Base-by-base conservation (phyloP, 129 eudicot species). In the Smallanthus sonchifolius region DNA sequence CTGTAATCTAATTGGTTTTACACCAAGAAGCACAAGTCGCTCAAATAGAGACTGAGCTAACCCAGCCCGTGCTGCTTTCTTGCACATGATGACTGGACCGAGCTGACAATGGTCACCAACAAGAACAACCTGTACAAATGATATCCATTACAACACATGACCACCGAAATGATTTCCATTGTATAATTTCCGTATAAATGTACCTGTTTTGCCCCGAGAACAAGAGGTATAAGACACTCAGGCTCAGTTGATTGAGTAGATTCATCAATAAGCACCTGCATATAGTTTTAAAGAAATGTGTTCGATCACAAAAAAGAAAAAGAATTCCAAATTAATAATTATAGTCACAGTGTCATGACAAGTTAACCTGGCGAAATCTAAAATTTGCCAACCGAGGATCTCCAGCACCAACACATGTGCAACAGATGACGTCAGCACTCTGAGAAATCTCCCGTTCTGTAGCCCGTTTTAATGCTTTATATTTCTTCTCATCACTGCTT, bases 31-130 rank as follows among this genome's bases (percentile, higher is more conserved):
- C 81, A 90, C 96, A 69, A 90, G 93, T 3, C 96, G 88, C 70
- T 90, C 96, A 84, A 90, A 90, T 30, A 87, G 80, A 72, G 96
- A 90, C 72, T 90, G 93, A 7, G 96, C 96, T 67, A 90, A 65
- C 35, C 96, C 96, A 83, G 93, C 93, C 19, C 96, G 91, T 43
- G 96, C 96, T 59, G 93, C 96, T 87, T 90, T 90, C 83, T 90
- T 90, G 85, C 96, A 90, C 96, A 90, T 90, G 19, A 90, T 90
- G 70, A 90, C 96, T 20, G 96, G 96, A 79, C 96, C 96, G 67
- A 90, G 96, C 78, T 90, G 96, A 74, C 96, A 90, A 72, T 90
- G 96, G 64, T 90, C 96, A 75, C 96, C 96, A 71, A 90, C 96
- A 67, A 90, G 92, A 81, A 90, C 84, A 54, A 77, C 86, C 96